Percentiles rank a stretch among this genome's conserved stretches.
Conservation (phyloP, 2,329 filamentous ascomycete species). For the Ceratocystis alfenasii region DNA sequence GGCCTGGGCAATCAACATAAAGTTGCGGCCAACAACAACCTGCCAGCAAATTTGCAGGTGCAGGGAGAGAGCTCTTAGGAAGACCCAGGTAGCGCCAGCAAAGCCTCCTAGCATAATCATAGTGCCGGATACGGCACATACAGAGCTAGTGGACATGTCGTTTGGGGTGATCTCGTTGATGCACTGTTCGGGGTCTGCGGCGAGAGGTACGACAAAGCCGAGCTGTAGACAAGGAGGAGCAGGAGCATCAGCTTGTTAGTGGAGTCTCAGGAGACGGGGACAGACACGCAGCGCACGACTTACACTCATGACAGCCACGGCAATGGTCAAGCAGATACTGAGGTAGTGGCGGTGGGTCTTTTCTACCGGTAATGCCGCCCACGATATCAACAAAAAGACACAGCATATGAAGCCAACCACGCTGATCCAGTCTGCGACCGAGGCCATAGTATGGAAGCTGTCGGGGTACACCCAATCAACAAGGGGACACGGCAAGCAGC, state of each 20-base stretch:
- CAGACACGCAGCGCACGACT: slow-evolving; percentile 30
- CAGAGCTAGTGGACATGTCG: slow-evolving; percentile 69
- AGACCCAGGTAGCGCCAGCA: slow-evolving; percentile 77
- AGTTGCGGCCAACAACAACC: slow-evolving; percentile 70
- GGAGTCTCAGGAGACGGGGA: slow-evolving; percentile 15
- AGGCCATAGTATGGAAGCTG: slow-evolving; percentile 47
- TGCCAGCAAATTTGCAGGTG: slow-evolving; percentile 99
- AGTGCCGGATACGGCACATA: slow-evolving; percentile 79
- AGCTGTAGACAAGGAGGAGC: slow-evolving; percentile 40
- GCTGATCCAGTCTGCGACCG: slow-evolving; percentile 70
- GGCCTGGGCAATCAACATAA: slow-evolving; percentile 74
- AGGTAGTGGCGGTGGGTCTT: slow-evolving; percentile 89
- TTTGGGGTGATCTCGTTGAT: slow-evolving; percentile 84
- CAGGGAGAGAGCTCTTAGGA: slow-evolving; percentile 77
- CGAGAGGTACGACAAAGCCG: slow-evolving; percentile 81
- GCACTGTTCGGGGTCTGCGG: slow-evolving; percentile 66
- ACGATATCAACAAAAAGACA: slow-evolving; percentile 67
- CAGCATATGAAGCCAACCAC: slow-evolving; percentile 61
- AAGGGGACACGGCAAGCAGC: slow-evolving; percentile 83
- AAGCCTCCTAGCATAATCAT: slow-evolving; percentile 80
- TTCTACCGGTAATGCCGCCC: slow-evolving; percentile 67
- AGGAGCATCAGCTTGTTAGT: not conserved
- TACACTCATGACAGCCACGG: slow-evolving; percentile 67
- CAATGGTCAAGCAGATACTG: slow-evolving; percentile 71
- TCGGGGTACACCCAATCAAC: slow-evolving; percentile 62